Evolutionary conservation across 2,329 filamentous ascomycete genomes (phyloP), one percentile per base, ranked within the genome.

Genomic region (Fusarium algeriense): DNA sequence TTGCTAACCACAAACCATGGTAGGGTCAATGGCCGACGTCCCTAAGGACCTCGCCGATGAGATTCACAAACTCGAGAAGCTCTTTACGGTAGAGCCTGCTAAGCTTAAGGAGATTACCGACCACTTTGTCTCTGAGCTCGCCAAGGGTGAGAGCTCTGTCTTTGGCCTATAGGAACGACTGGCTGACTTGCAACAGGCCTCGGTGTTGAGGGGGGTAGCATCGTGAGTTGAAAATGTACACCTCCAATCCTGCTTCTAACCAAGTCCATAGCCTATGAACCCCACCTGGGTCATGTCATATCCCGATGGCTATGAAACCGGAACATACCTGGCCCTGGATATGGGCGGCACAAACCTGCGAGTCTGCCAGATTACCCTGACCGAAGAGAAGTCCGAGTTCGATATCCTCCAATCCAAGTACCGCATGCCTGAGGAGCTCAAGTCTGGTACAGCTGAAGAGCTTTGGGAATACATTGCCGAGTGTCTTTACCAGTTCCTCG

Each of bases 321-420:
- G 95, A 67, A 96, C 92, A 17, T 97, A 91, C 81, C 86, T 98
- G 41, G 94, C 95, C 60, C 87, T 98, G 44, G 95, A 98, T 79
- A 97, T 98, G 92, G 95, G 95, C 63, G 95, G 95, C 76, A 98
- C 95, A 78, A 98, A 98, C 82, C 85, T 98, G 69, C 92, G 95
- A 80, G 95, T 98, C 73, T 98, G 95, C 82, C 93, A 97, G 82
- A 95, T 98, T 78, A 93, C 91, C 65, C 84, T 98, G 78, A 94
- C 93, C 28, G 92, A 97, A 60, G 89, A 93, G 79, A 93, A 94
- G 84, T 95, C 93, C 57, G 92, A 95, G 81, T 97, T 96, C 82
- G 93, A 96, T 80, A 97, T 98, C 78, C 94, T 95, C 72, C 95
- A 98, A 84, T 96, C 93, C 78, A 97, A 98, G 84, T 98, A 98